A percentile compares a stretch with the other conserved stretches of the same genome.
phyloP scores from a whole-genome alignment of 1,284 basidiomycete genomes.

The Sporisorium graminicola region DNA sequence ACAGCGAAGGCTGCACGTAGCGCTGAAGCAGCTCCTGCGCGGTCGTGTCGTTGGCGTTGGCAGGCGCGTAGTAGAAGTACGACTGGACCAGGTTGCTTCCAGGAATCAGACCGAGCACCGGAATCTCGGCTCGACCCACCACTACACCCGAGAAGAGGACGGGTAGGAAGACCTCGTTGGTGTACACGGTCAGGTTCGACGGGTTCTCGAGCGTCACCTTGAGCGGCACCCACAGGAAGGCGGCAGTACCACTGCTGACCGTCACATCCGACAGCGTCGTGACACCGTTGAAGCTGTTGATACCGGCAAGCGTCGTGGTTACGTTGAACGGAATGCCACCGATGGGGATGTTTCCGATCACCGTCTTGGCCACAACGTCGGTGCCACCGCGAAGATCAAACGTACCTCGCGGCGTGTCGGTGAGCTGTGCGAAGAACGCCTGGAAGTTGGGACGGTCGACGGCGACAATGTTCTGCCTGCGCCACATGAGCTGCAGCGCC shows the following conservation, averaged over 20 bases:
- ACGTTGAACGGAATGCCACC: constrained; percentile 78
- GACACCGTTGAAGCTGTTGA: constrained; percentile 52
- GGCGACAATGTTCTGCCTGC: constrained; percentile 74
- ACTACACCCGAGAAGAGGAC: constrained; percentile 75
- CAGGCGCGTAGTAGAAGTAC: constrained; percentile 79
- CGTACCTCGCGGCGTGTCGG: constrained; percentile 73
- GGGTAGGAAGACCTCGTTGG: constrained; percentile 75
- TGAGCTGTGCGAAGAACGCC: constrained; percentile 76
- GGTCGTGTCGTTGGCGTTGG: constrained; percentile 76
- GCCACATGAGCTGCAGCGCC: constrained; percentile 74
- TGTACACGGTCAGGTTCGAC: constrained; percentile 76
- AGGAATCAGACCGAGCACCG: constrained; percentile 73
- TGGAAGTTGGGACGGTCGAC: constrained; percentile 75
- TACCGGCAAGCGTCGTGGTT: constrained; percentile 74
- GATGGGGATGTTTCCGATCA: constrained; percentile 79
- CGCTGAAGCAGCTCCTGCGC: constrained; percentile 72
- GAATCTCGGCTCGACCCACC: constrained; percentile 71
- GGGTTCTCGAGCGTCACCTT: constrained; percentile 54
- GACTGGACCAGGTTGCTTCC: constrained; percentile 75
- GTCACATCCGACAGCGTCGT: constrained; percentile 71
- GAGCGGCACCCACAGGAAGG: constrained; percentile 41
- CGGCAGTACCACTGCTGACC: constrained; percentile 54
- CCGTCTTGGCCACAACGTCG: constrained; percentile 76
- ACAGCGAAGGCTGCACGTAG: constrained; percentile 60
- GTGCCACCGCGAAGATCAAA: constrained; percentile 76